phyloP scores from a whole-genome alignment of 139 green algal genomes.

The Chlamydomonas eustigma region DNA sequence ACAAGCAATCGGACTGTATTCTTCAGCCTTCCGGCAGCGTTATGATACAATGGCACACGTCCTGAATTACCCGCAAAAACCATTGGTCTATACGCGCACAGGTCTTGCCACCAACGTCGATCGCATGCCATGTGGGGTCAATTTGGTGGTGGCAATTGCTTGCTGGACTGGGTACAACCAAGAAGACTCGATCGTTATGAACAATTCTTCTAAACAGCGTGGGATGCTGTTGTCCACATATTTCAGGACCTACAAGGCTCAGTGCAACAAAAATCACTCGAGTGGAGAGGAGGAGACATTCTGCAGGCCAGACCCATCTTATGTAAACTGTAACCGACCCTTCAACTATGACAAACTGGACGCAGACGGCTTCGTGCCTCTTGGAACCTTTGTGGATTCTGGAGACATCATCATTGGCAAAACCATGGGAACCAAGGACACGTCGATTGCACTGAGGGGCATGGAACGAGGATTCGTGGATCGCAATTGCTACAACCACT shows the following conservation, averaged over 20 bases:
- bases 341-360: constrained; percentile 56
- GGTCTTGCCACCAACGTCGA: neutral
- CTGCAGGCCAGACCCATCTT: constrained; percentile 35
- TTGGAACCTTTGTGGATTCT: constrained; percentile 24
- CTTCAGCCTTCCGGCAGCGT: constrained; percentile 45
- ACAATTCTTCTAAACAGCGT: constrained; percentile 48
- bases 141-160: constrained; percentile 61
- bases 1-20: constrained; percentile 61
- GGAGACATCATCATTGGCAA: constrained; percentile 41
- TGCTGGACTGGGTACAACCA: constrained; percentile 70
- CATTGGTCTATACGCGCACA: constrained; percentile 29
- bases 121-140: constrained; percentile 27
- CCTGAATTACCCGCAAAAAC: constrained; percentile 35
- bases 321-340: constrained; percentile 5
- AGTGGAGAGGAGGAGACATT: constrained; percentile 43
- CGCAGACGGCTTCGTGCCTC: constrained; percentile 41
- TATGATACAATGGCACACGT: constrained; percentile 41
- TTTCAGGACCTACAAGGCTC: constrained; percentile 25
- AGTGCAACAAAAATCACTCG: constrained; percentile 22
- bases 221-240: constrained; percentile 59
- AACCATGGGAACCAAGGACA: constrained; percentile 22
- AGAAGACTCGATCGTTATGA: constrained; percentile 65
- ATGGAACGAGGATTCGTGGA: constrained; percentile 20
- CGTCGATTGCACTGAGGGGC: neutral
- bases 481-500: neutral